Evolutionary conservation across 139 green algal species (phyloP), one percentile per base, ranked within the genome.

Genomic region (Mychonastes homosphaera): DNA sequence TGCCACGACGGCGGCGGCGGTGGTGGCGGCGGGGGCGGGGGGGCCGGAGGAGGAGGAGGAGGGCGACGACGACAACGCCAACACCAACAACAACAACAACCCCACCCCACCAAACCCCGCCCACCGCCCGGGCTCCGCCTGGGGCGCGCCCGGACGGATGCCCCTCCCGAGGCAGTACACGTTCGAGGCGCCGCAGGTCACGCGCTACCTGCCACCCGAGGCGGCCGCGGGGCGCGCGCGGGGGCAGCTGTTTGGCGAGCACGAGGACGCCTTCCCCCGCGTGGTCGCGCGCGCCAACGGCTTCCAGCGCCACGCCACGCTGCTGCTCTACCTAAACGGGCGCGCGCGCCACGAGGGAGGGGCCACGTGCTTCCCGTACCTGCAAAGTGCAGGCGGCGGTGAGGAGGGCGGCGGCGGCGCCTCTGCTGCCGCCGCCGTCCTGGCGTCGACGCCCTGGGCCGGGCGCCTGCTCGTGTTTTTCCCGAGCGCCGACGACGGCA

Each of bases 291-390:
- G 15, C 0, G 29, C 66, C 26, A 89, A 90, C 63, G 73, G 78
- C 43, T 92, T 85, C 69, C 74, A 92, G 64, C 70, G 84, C 4
- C 60, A 69, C 10, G 84, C 78, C 59, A 92, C 84, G 6, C 53
- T 92, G 62, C 74, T 92, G 38, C 29, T 86, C 6, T 92, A 92
- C 58, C 61, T 90, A 9, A 90, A 90, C 51, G 66, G n/a, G n/a
- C n/a, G n/a, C n/a, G n/a, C n/a, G 71, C 45, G 73, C 75, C 1
- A 19, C 41, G n/a, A n/a, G n/a, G n/a, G n/a, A n/a, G n/a, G n/a
- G n/a, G n/a, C n/a, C n/a, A n/a, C n/a, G n/a, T n/a, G n/a, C n/a
- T n/a, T n/a, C n/a, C n/a, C n/a, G n/a, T n/a, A n/a, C n/a, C n/a
- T n/a, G n/a, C n/a, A n/a, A n/a, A n/a, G n/a, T n/a, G n/a, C n/a